Evolutionary conservation across 495 filamentous ascomycete species (phyloP).

Genomic region (Lasiosphaeria hispida): DNA sequence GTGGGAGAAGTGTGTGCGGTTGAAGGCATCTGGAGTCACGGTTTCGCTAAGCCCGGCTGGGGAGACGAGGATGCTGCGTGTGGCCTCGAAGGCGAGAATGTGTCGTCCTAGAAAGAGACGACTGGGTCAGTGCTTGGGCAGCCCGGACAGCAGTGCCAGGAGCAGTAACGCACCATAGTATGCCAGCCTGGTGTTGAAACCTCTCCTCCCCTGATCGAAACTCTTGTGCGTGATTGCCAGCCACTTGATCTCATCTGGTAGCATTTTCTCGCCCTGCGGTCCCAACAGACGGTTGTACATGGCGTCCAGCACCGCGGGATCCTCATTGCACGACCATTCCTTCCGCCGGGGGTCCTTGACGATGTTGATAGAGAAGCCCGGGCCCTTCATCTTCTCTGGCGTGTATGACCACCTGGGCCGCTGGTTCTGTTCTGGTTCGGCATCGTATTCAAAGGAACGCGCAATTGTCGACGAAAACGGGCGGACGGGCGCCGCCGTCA

Average conservation of each 20-base stretch:
- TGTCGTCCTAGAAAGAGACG: slow-evolving; percentile 60
- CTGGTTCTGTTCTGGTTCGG: slow-evolving; percentile 5
- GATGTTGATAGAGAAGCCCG: slow-evolving; percentile 56
- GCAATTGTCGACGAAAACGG: slow-evolving; percentile 22
- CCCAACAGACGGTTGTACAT: slow-evolving; percentile 75
- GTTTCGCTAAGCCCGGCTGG: slow-evolving; percentile 25
- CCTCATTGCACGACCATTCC: slow-evolving; percentile 67
- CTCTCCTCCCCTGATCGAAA: slow-evolving; percentile 91
- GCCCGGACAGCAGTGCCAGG: slow-evolving; percentile 49
- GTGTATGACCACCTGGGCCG: slow-evolving; percentile 80
- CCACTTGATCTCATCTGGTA: slow-evolving; percentile 94
- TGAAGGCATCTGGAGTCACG: slow-evolving; percentile 40
- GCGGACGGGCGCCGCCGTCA: slow-evolving; percentile 16
- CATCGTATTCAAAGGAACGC: slow-evolving; percentile 1
- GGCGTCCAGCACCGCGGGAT: slow-evolving; percentile 66
- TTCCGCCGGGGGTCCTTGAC: slow-evolving; percentile 45
- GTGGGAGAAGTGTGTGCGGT: slow-evolving; percentile 68
- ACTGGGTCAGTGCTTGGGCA: slow-evolving; percentile 51
- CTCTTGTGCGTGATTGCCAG: slow-evolving; percentile 97
- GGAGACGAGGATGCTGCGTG: slow-evolving; percentile 61
- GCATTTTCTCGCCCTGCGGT: slow-evolving; percentile 60
- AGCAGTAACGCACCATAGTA: slow-evolving; percentile 66
- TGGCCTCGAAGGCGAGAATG: slow-evolving; percentile 76
- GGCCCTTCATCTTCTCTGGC: slow-evolving; percentile 71
- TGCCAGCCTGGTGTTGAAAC: slow-evolving; percentile 91